phyloP scores from a whole-genome alignment of 2,329 filamentous ascomycete species.

The Botrytis fragariae region DNA sequence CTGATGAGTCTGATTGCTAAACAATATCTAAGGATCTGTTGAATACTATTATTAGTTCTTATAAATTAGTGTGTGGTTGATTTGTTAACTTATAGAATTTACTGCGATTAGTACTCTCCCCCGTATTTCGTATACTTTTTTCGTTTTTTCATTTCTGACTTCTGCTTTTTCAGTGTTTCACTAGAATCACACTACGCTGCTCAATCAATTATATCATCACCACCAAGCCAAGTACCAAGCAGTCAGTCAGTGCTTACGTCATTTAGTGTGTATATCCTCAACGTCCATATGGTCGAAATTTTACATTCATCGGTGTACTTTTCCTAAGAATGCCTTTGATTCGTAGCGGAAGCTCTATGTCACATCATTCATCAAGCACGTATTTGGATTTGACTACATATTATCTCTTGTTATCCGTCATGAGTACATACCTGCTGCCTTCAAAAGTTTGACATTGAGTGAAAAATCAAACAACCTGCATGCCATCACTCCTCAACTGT shows the following conservation, averaged over 20 bases:
- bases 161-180: not conserved
- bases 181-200: not conserved
- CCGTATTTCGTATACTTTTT: not conserved
- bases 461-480: not conserved
- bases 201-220: not conserved
- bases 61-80: too few species aligned
- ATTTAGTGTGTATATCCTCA: not conserved
- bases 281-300: not conserved
- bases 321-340: not conserved
- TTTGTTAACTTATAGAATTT: too few species aligned
- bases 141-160: not conserved
- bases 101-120: too few species aligned
- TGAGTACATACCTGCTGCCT: constrained; percentile 1
- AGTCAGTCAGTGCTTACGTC: not conserved
- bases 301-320: not conserved
- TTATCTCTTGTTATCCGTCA: not conserved
- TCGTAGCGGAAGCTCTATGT: not conserved
- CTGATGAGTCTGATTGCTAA: too few species aligned
- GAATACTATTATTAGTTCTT: too few species aligned
- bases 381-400: constrained; percentile 2
- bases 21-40: fast-evolving
- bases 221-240: not conserved
- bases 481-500: not conserved
- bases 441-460: not conserved
- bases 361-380: not conserved